phyloP scores from a whole-genome alignment of 345 rosid genomes.

The Melastoma malabathricum region DNA sequence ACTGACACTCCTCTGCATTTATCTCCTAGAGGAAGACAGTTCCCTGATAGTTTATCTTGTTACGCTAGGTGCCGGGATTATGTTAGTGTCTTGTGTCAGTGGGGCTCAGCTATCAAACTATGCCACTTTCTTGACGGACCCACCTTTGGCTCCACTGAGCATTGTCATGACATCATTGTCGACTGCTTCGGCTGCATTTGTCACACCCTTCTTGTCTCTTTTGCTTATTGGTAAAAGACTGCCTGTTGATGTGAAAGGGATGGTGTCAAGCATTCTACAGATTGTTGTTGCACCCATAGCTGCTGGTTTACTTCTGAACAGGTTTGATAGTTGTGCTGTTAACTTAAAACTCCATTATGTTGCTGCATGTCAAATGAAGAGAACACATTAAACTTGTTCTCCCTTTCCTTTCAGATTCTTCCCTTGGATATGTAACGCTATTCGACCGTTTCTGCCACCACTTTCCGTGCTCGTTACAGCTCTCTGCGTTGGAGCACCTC shows the following conservation, averaged over 20 bases:
- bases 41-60: constrained; percentile 4
- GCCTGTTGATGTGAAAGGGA: constrained; percentile 88
- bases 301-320: constrained; percentile 69
- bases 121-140: constrained; percentile 80
- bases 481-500: constrained; percentile 83
- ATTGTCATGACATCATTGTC: constrained; percentile 93
- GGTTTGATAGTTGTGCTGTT: constrained; percentile 19
- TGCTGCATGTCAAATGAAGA: too few species aligned
- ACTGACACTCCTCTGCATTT: too few species aligned
- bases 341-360: background rate
- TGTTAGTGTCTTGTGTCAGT: constrained; percentile 92
- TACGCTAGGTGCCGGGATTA: constrained; percentile 72
- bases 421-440: constrained; percentile 47
- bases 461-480: constrained; percentile 78
- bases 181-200: constrained; percentile 71
- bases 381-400: constrained; percentile 2
- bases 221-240: constrained; percentile 79
- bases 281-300: constrained; percentile 77
- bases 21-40: too few species aligned
- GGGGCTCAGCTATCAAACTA: constrained; percentile 95
- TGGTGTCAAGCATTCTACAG: constrained; percentile 81
- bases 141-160: constrained; percentile 72
- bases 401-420: constrained; percentile 43
- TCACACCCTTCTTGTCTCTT: constrained; percentile 70
- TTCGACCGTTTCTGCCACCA: constrained; percentile 58